Evolutionary conservation across 1,284 basidiomycete species (phyloP).

Genomic region (Microstroma glucosiphilum): DNA sequence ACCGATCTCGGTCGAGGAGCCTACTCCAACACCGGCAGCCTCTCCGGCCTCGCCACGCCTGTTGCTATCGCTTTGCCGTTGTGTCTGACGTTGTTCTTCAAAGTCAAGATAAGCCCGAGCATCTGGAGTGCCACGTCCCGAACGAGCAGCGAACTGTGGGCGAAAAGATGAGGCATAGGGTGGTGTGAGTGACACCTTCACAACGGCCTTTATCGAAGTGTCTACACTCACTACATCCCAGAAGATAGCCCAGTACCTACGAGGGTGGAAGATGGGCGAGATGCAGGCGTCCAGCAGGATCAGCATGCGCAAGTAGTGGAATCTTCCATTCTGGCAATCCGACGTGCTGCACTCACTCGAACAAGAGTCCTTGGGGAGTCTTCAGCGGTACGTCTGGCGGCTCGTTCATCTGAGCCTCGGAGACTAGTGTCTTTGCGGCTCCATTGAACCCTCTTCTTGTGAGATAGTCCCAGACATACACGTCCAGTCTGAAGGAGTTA

Average conservation of each 20-base stretch:
- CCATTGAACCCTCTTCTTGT: slow-evolving; percentile 35
- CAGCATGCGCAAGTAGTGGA: too few relatives aligned
- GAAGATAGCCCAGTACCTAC: slow-evolving; percentile 47
- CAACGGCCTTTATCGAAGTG: background rate
- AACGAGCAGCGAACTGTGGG: slow-evolving; percentile 32
- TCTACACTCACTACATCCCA: slow-evolving; percentile 37
- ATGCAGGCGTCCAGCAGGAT: too few relatives aligned
- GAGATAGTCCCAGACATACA: slow-evolving; percentile 51
- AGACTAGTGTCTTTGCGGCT: slow-evolving; percentile 39
- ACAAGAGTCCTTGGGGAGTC: slow-evolving; percentile 44
- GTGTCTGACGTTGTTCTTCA: slow-evolving; percentile 35
- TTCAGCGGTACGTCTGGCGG: slow-evolving; percentile 43
- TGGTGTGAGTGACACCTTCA: too few relatives aligned
- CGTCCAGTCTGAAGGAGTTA: slow-evolving; percentile 27
- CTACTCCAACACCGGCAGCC: slow-evolving; percentile 5
- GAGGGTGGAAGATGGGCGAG: slow-evolving; percentile 6
- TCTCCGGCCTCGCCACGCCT: slow-evolving; percentile 22
- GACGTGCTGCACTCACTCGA: slow-evolving; percentile 26
- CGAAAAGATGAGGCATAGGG: too few relatives aligned
- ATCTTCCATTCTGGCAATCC: too few relatives aligned
- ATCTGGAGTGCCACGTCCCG: slow-evolving; percentile 33
- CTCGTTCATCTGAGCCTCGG: slow-evolving; percentile 40
- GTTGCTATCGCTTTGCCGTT: slow-evolving; percentile 22
- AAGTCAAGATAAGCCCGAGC: slow-evolving; percentile 39
- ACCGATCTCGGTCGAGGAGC: background rate